A percentile compares a stretch with the other conserved stretches of the same genome.
phyloP scores from a whole-genome alignment of 192 early-diverging fungal genomes.

The Entomortierella chlamydospora region DNA sequence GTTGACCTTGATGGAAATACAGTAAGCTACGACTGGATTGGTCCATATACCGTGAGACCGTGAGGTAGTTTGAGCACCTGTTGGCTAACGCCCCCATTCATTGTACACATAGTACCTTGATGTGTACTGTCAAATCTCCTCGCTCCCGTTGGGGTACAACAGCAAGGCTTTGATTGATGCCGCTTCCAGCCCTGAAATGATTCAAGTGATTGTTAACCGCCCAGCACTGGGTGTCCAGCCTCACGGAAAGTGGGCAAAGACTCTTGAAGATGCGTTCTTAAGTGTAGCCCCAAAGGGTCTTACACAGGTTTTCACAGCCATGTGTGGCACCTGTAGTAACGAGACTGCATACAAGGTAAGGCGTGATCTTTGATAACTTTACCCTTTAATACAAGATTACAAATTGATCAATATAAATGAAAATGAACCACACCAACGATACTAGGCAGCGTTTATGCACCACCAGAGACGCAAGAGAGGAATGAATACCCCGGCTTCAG shows the following conservation, averaged over 20 bases:
- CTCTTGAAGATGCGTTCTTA: constrained; percentile 73
- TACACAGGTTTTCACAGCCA: constrained; percentile 76
- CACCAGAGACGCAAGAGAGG: constrained; percentile 66
- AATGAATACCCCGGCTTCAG: constrained; percentile 28
- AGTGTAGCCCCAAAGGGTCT: constrained; percentile 72
- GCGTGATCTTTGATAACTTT: too few species aligned
- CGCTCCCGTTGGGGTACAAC: constrained; percentile 82
- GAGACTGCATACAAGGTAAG: constrained; percentile 78
- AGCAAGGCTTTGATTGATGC: constrained; percentile 66
- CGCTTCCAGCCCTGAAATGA: constrained; percentile 66
- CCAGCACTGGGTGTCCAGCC: constrained; percentile 77
- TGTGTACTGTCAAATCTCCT: constrained; percentile 79
- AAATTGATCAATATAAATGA: neutral
- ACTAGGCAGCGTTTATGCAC: constrained; percentile 73
- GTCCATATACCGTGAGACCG: too few species aligned
- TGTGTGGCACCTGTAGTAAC: constrained; percentile 81
- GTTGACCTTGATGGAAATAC: constrained; percentile 79
- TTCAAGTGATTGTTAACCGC: constrained; percentile 72
- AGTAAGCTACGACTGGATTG: constrained; percentile 36
- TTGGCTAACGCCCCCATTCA: too few species aligned
- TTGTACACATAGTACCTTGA: constrained; percentile 67
- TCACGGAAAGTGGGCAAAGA: constrained; percentile 68
- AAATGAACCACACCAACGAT: neutral
- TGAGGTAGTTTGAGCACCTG: too few species aligned
- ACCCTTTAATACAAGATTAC: too few species aligned